A percentile compares a stretch with the other conserved stretches of the same genome.
Conservation (phyloP, 2,329 filamentous ascomycete genomes). For the Pseudovirgaria hyperparasitica region DNA sequence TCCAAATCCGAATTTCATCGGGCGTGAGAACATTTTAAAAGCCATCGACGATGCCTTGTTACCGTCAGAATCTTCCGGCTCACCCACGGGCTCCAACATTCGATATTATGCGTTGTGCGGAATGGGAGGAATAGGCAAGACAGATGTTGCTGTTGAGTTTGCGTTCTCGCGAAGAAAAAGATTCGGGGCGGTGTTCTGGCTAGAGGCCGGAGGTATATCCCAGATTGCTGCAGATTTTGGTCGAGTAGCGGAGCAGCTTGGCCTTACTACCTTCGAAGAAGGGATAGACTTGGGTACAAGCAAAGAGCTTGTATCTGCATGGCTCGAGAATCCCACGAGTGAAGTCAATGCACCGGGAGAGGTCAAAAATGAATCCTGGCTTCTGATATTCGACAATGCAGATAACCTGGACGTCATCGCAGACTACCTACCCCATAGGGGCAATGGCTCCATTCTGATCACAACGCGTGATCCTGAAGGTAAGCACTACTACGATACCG, state of each 20-base stretch:
- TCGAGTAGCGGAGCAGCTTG: conserved; percentile 4
- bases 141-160: conserved; percentile 13
- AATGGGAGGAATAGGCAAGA: conserved; percentile 16
- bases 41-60: not conserved
- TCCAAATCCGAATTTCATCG: not conserved
- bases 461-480: conserved; percentile 6
- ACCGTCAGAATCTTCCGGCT: not conserved
- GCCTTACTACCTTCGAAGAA: conserved; percentile 4
- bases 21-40: not conserved
- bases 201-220: conserved; percentile 4
- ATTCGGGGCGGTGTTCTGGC: conserved; percentile 8
- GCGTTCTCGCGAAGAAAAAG: conserved; percentile 2
- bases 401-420: conserved; percentile 3
- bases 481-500: conserved; percentile 1
- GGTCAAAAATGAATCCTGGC: conserved; percentile 6
- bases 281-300: conserved; percentile 3
- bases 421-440: conserved; percentile 6
- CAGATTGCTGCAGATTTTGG: conserved; percentile 5
- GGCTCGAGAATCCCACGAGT: conserved; percentile 7
- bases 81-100: not conserved
- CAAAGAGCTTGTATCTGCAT: conserved; percentile 5
- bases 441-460: conserved; percentile 7
- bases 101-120: conserved; percentile 7
- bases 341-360: no score
- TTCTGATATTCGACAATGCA: conserved; percentile 7